phyloP scores from a whole-genome alignment of 768 basidiomycete genomes.

The Amanita rimosa region DNA sequence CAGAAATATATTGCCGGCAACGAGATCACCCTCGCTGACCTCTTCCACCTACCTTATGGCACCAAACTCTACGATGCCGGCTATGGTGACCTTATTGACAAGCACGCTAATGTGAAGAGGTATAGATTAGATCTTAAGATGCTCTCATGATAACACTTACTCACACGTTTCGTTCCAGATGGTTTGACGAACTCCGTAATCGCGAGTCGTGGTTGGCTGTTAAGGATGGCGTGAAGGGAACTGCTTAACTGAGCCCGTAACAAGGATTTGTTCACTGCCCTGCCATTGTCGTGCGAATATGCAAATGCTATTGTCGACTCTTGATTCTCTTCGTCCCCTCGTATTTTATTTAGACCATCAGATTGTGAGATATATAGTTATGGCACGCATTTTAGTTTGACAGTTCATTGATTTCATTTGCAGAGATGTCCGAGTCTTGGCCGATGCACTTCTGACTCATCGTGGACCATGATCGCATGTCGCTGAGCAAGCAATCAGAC shows the following conservation, averaged over 20 bases:
- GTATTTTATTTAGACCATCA: too few relatives aligned
- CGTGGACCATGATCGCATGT: too few relatives aligned
- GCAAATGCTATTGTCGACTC: too few relatives aligned
- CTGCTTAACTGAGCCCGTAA: background rate
- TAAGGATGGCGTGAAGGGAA: slow-evolving; percentile 21
- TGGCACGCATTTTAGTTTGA: too few relatives aligned
- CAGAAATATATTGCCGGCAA: slow-evolving; percentile 43
- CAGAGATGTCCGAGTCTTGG: too few relatives aligned
- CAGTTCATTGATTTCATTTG: too few relatives aligned
- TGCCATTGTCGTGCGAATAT: too few relatives aligned
- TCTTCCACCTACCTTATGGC: slow-evolving; percentile 42
- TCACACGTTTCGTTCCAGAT: background rate
- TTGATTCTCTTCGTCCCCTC: too few relatives aligned
- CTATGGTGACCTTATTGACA: slow-evolving; percentile 16
- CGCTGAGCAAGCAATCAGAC: too few relatives aligned
- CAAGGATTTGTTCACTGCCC: too few relatives aligned
- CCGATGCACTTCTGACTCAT: too few relatives aligned
- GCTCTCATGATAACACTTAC: background rate
- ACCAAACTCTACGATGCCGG: slow-evolving; percentile 12
- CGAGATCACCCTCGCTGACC: slow-evolving; percentile 45
- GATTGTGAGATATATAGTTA: too few relatives aligned
- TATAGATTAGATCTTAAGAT: slow-evolving; percentile 11
- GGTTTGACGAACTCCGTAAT: background rate
- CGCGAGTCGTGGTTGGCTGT: slow-evolving; percentile 25
- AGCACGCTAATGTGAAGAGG: slow-evolving; percentile 34